A percentile compares a stretch with the other conserved stretches of the same genome.
Conservation (phyloP, 176 grass and related monocot species). For the Saccharum officinarum region DNA sequence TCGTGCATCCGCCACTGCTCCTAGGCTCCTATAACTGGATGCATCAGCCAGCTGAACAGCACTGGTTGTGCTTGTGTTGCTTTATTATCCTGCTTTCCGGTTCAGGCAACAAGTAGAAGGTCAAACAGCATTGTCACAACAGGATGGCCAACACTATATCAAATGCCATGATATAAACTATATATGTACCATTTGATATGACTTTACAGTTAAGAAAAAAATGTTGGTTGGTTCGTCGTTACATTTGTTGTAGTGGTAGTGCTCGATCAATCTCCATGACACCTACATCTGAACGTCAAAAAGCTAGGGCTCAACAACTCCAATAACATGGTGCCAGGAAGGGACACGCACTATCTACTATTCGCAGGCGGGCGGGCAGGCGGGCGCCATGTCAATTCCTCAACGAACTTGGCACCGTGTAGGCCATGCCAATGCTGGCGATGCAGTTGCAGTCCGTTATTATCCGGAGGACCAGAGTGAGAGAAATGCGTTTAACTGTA, state of each 20-base stretch:
- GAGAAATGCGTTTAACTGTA: not conserved
- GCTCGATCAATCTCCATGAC: constrained; percentile 24
- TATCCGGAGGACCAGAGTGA: not conserved
- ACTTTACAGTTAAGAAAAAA: constrained; percentile 18
- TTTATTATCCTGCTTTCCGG: constrained; percentile 28
- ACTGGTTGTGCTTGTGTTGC: not conserved
- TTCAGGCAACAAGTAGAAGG: constrained; percentile 28
- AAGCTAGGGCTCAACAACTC: constrained; percentile 42
- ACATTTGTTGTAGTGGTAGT: not conserved
- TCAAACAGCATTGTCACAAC: constrained; percentile 49
- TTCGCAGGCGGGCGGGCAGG: not conserved
- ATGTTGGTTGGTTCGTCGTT: not conserved
- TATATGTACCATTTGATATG: not conserved
- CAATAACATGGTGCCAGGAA: constrained; percentile 2
- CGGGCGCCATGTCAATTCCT: constrained; percentile 36
- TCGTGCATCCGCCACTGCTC: no score
- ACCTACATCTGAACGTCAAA: constrained; percentile 25
- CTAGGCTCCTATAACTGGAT: not conserved
- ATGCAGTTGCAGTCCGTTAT: not conserved
- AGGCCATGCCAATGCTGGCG: not conserved
- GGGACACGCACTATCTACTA: constrained; percentile 11
- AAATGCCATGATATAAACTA: constrained; percentile 2
- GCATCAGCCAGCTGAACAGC: constrained; percentile 40
- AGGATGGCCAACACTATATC: constrained; percentile 1
- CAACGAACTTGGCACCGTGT: constrained; percentile 29